A percentile compares a stretch with the other conserved stretches of the same genome.
Conservation (phyloP, 257 asterid genomes). For the Solanum ossicruentum region DNA sequence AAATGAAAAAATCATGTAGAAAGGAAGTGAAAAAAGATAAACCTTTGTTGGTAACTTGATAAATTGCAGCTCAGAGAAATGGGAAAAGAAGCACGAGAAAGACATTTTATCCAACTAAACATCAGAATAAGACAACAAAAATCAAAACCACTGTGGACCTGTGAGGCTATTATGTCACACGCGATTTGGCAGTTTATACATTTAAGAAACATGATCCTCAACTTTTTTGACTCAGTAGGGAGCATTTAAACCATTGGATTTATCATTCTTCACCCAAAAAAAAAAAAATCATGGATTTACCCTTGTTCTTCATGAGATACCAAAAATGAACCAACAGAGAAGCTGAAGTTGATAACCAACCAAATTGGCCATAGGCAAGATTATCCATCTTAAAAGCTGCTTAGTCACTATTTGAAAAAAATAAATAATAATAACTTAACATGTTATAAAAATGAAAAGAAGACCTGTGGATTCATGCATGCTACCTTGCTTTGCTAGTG, state of each 20-base stretch:
- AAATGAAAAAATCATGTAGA: background rate
- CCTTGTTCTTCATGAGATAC: background rate
- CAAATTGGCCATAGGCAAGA: background rate
- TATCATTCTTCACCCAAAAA: background rate
- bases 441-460: background rate
- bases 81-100: background rate
- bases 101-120: background rate
- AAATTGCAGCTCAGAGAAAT: background rate
- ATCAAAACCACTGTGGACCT: background rate
- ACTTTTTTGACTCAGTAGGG: background rate
- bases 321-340: background rate
- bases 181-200: background rate
- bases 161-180: background rate
- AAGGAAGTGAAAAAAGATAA: background rate
- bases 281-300: background rate
- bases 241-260: no score
- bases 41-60: background rate
- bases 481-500: background rate
- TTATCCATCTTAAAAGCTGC: background rate
- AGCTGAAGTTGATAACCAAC: background rate
- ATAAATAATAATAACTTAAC: background rate
- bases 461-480: background rate
- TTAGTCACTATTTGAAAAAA: background rate
- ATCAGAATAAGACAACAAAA: background rate
- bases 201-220: background rate